Evolutionary conservation across 1,284 basidiomycete species (phyloP), one percentile per base, ranked within the genome.

Genomic region (Xerocomus nothofagi): DNA sequence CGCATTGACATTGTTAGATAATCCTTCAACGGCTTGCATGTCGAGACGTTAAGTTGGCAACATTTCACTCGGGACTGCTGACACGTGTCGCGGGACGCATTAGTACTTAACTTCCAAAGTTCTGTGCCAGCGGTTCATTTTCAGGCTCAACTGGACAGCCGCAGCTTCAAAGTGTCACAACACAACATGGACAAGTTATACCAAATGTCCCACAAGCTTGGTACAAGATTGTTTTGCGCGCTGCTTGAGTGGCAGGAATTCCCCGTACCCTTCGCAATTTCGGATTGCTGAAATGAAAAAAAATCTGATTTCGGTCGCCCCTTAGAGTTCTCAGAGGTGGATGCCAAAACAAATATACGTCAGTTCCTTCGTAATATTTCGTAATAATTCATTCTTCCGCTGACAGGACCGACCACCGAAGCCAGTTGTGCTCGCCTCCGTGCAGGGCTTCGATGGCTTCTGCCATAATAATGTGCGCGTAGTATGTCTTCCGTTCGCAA

Each of bases 321-420:
- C 32, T 43, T 20, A 34, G 27, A 18, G 10, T 23, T 40, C 27
- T 15, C 9, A n/a, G n/a, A n/a, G n/a, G n/a, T n/a, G n/a, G n/a
- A n/a, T n/a, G n/a, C n/a, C n/a, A n/a, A n/a, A n/a, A n/a, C n/a
- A n/a, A n/a, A n/a, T n/a, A n/a, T n/a, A n/a, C n/a, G n/a, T n/a
- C n/a, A n/a, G n/a, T n/a, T n/a, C n/a, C n/a, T n/a, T n/a, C n/a
- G n/a, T n/a, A n/a, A n/a, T n/a, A n/a, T 47, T 8, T n/a, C 53
- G 53, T 56, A 55, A 56, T 26, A 5, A 21, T 55, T 21, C 39
- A 39, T 56, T 51, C 9, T n/a, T n/a, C n/a, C n/a, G n/a, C n/a
- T n/a, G n/a, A n/a, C n/a, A n/a, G 26, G 26, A 27, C 53, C 20
- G 26, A 18, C 38, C 26, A 52, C n/a, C 20, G 4, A 27, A 8